Base-by-base conservation (phyloP, 2,329 filamentous ascomycete species). In the Chaetomiaceae sp. region DNA sequence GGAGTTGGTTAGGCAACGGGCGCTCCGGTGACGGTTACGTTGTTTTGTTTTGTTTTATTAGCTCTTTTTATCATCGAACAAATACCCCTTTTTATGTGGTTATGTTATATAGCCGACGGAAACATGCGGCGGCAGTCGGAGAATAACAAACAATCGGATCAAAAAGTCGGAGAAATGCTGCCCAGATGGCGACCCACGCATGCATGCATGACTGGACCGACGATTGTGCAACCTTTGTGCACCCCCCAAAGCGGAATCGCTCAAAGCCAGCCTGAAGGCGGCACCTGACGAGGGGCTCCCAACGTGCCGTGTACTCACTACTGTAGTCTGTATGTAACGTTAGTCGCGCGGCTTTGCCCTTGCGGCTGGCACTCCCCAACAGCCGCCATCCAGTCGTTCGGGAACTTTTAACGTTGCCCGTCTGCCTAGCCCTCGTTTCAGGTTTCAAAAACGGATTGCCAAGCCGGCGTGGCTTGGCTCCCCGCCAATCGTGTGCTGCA, bases 401-500 rank as follows among this genome's bases (percentile, higher is more conserved):
- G 36, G n/a, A n/a, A n/a, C n/a, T n/a, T n/a, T n/a, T n/a, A n/a
- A n/a, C n/a, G n/a, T n/a, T n/a, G n/a, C 25, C 25, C 5, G 25
- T 27, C 25, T 5, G 25, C 9, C 25, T 27, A 51, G 54, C 50
- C 25, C 33, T 1, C 16, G 55, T 57, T 57, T 57, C 55, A 57
- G 27, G 48, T 57, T 54, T 41, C 21, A 46, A 33, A 52, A 51
- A 23, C 13, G 23, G 45, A 32, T n/a, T 9, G 41, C 41, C 44
- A 55, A 50, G 46, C 32, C 33, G 44, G 45, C 52, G 52, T 55
- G 52, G 52, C 45, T 32, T 48, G 33, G 48, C 25, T 50, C 13
- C 16, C 48, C 41, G n/a, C 55, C 55, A 57, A 55, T 57, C 45
- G 36, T 11, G 8, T 27, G 45, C 51, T 45, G 38, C 44, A 48